These are phyloP conservation scores for Linderina pennispora DNA, from an alignment of 192 early-diverging fungal genomes.

Conservation along the genomic window DNA sequence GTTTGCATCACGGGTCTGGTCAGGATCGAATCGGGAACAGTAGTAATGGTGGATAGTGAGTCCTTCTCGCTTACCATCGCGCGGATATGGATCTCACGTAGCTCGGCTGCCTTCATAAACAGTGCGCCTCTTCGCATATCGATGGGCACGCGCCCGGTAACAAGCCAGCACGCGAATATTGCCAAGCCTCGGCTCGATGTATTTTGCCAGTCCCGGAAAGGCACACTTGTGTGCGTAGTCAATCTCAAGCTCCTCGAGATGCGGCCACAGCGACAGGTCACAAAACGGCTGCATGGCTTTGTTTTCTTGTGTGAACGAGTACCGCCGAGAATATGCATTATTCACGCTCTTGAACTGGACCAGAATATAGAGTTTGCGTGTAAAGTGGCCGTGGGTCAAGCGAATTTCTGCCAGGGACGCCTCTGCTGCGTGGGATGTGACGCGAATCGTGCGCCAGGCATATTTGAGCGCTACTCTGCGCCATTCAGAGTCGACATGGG, in stretches of 20 bases:
- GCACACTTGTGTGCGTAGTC: conserved; percentile 40
- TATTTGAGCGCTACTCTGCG: conserved; percentile 21
- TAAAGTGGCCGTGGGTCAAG: conserved; percentile 7
- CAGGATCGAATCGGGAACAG: conserved; percentile 20
- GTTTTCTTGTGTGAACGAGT: conserved; percentile 23
- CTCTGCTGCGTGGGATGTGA: conserved; percentile 9
- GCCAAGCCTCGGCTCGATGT: conserved; percentile 33
- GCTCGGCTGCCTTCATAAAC: conserved; percentile 11
- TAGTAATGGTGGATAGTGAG: conserved; percentile 16
- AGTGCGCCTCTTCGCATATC: conserved; percentile 35
- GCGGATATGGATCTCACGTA: conserved; percentile 18
- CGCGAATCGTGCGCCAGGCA: conserved; percentile 37
- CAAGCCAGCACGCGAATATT: conserved; percentile 13
- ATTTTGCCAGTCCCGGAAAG: conserved; percentile 35
- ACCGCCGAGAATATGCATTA: conserved; percentile 36
- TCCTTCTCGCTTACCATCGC: conserved; percentile 25
- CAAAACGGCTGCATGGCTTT: conserved; percentile 33
- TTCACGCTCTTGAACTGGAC: conserved; percentile 31
- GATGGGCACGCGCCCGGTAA: conserved; percentile 33
- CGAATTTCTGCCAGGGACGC: conserved; percentile 6
- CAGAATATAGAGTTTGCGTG: conserved; percentile 26
- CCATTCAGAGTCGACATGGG: conserved; percentile 32
- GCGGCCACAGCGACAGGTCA: conserved; percentile 20
- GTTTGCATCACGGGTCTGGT: background rate
- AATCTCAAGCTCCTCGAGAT: conserved; percentile 29